Evolutionary conservation across 768 basidiomycete species (phyloP).

Genomic region (Pleurotus giganteus): DNA sequence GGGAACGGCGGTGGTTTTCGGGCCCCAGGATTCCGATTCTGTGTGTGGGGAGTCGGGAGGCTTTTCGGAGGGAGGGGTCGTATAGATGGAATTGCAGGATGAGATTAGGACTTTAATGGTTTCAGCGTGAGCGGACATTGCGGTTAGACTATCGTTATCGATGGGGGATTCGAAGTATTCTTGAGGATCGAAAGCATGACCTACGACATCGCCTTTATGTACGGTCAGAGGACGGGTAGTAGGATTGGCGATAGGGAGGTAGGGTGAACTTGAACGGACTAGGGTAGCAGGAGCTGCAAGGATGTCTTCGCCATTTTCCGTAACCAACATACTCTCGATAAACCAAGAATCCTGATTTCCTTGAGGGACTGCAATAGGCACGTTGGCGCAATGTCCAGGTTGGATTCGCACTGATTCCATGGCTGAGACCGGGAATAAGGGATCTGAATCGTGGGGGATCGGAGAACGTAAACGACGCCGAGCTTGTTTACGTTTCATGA

Average conservation of each 20-base stretch:
- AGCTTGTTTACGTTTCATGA: neutral
- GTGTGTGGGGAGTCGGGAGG: too few species aligned
- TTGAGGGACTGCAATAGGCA: too few species aligned
- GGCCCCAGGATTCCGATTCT: slow-evolving; percentile 16
- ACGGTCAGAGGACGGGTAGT: slow-evolving; percentile 11
- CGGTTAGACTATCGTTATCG: slow-evolving; percentile 5
- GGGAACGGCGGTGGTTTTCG: slow-evolving; percentile 22
- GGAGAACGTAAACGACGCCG: neutral
- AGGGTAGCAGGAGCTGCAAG: slow-evolving; percentile 16
- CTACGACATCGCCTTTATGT: slow-evolving; percentile 13
- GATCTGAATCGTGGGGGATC: neutral
- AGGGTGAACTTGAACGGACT: slow-evolving; percentile 8
- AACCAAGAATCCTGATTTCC: slow-evolving; percentile 14
- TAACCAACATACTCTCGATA: slow-evolving; percentile 13
- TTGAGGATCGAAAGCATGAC: slow-evolving; percentile 8
- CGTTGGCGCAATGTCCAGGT: too few species aligned
- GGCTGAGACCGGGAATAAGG: too few species aligned
- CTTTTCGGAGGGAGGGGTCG: too few species aligned
- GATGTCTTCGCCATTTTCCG: slow-evolving; percentile 8
- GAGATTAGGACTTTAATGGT: too few species aligned
- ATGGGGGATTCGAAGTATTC: neutral
- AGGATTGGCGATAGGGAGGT: slow-evolving; percentile 16
- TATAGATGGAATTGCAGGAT: too few species aligned
- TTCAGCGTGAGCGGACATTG: neutral
- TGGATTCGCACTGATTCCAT: too few species aligned